phyloP scores from a whole-genome alignment of 225 moss, liverwort and hornwort species.

The Pleurozium schreberi region DNA sequence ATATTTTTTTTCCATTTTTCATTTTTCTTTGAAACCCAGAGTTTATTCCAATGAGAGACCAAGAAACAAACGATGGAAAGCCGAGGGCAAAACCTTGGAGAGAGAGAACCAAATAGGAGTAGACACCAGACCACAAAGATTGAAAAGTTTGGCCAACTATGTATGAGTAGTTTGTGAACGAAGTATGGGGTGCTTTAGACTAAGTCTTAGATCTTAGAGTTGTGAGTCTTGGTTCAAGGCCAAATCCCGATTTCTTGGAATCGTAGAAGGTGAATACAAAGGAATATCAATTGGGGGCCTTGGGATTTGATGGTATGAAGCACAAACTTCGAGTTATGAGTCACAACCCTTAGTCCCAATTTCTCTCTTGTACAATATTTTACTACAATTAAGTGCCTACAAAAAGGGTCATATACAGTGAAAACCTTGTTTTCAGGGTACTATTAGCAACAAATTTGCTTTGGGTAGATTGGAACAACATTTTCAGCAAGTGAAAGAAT shows the following conservation, averaged over 20 bases:
- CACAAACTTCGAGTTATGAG: too few relatives aligned
- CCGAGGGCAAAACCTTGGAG: too few relatives aligned
- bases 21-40: too few relatives aligned
- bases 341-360: too few relatives aligned
- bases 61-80: too few relatives aligned
- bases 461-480: too few relatives aligned
- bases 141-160: not conserved
- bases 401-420: fast-evolving
- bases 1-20: too few relatives aligned
- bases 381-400: fast-evolving
- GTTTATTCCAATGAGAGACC: too few relatives aligned
- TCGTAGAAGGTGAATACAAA: not conserved
- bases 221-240: not conserved
- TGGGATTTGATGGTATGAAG: not conserved
- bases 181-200: fast-evolving
- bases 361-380: not conserved
- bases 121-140: too few relatives aligned
- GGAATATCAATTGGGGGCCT: not conserved
- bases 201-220: not conserved
- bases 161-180: too few relatives aligned
- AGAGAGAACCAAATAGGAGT: too few relatives aligned
- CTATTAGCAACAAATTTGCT: not conserved
- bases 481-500: not conserved
- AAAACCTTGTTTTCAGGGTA: fast-evolving
- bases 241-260: not conserved